phyloP scores from a whole-genome alignment of 805 yeast species.

The Spathaspora boniae region DNA sequence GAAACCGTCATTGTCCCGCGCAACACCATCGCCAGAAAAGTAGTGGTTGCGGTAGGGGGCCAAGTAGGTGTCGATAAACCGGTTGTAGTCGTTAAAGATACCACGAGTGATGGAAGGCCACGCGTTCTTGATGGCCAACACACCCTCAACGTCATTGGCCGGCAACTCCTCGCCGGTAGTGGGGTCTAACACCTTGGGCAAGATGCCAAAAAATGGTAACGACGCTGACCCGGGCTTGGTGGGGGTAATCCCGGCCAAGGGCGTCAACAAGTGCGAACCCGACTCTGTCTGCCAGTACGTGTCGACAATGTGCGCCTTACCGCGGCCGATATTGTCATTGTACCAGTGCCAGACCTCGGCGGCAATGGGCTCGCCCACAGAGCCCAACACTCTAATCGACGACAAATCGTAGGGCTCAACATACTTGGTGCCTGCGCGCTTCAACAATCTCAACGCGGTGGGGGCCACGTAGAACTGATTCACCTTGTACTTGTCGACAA shows the following conservation, averaged over 20 bases:
- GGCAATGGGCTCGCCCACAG: conserved; percentile 98
- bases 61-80: conserved; percentile 88
- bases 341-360: conserved; percentile 99
- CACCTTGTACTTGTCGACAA: conserved; percentile 85
- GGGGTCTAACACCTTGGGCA: conserved; percentile 89
- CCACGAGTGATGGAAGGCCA: conserved; percentile 99
- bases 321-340: conserved; percentile 85
- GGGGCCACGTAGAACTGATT: conserved; percentile 98
- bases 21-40: conserved; percentile 99
- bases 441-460: conserved; percentile 89
- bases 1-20: conserved; percentile 93
- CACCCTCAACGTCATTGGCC: conserved; percentile 95
- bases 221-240: conserved; percentile 98
- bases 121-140: conserved; percentile 79
- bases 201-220: conserved; percentile 93
- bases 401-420: conserved; percentile 78
- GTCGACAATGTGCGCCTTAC: conserved; percentile 86
- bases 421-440: conserved; percentile 82
- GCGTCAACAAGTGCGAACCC: conserved; percentile 92
- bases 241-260: conserved; percentile 91
- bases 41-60: conserved; percentile 90
- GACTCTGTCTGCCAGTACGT: conserved; percentile 99
- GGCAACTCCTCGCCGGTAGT: conserved; percentile 79
- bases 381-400: conserved; percentile 88
- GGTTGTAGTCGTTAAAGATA: conserved; percentile 81